Evolutionary conservation across 179 eudicot genomes (phyloP), one percentile per base, ranked within the genome.

Genomic region (Patellifolia procumbens): DNA sequence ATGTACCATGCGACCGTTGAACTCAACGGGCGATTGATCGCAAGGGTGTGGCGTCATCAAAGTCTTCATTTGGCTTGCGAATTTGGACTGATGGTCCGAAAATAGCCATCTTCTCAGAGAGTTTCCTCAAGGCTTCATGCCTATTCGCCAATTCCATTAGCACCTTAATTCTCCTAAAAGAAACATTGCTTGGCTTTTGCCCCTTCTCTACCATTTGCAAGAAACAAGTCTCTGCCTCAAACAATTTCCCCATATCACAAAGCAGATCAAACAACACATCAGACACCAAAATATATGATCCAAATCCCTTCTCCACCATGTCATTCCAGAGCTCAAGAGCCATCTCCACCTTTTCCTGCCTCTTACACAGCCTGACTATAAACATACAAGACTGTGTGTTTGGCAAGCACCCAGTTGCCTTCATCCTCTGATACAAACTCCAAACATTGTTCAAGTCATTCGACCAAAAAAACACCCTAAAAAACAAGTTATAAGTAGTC

Each of bases 351-450:
- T 78, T 86, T 84, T 93, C 95, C 58, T 93, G 90, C 83, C 90
- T 90, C 82, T 64, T 89, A 79, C 77, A 88, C 82, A 93, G 74
- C 82, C 89, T 86, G 20, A 90, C 82, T 53, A 92, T 59, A 80
- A 90, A 93, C 98, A 93, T 90, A 68, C 97, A 91, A 35, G 93
- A 85, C 74, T 93, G 97, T 1, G 98, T 93, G 73, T 89, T 90
- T 0, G 95, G 95, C 80, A 90, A 80, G 64, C 97, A 92, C 59
- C 91, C 92, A 6, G 80, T 76, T 34, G 42, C 75, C 87, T 77
- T 93, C 98, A 92, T 93, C 84, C 84, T 86, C 83, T 51, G 61
- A 66, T 92, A 93, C 83, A 93, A 83, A 46, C 84, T 77, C 97
- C 97, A 93, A 0, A 93, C 68, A 68, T 84, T 85, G 48, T 60